These are phyloP conservation scores for Penicillium palitans DNA, from an alignment of 2,329 filamentous ascomycete species.

Conservation along the genomic window DNA sequence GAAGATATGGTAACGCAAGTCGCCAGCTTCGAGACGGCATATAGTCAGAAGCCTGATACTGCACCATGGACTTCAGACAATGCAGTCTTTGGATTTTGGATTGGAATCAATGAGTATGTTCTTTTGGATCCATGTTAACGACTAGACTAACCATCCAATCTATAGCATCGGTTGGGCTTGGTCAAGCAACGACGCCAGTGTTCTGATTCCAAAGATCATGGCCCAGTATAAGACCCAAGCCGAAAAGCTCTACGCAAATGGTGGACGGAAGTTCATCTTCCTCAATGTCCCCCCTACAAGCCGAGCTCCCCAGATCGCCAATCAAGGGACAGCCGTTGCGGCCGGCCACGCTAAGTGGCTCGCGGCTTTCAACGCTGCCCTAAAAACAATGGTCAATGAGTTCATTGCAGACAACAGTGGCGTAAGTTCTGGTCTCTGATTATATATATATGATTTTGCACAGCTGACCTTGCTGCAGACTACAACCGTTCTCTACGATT, in stretches of 20 bases:
- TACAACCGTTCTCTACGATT: conserved; percentile 30
- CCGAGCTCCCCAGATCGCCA: conserved; percentile 27
- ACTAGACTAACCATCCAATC: neutral
- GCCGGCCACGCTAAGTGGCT: conserved; percentile 26
- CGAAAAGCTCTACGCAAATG: conserved; percentile 53
- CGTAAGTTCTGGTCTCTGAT: conserved; percentile 3
- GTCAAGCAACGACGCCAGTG: conserved; percentile 32
- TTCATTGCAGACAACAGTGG: conserved; percentile 22
- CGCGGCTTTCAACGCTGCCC: conserved; percentile 26
- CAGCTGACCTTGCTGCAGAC: conserved; percentile 17
- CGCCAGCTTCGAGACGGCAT: conserved; percentile 46
- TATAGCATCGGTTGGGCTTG: conserved; percentile 30
- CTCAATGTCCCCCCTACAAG: conserved; percentile 57
- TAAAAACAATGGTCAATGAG: conserved; percentile 23
- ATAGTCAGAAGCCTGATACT: conserved; percentile 32
- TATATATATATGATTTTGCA: neutral
- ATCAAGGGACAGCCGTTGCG: conserved; percentile 20
- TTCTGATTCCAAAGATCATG: conserved; percentile 42
- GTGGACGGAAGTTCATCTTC: conserved; percentile 60
- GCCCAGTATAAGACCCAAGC: conserved; percentile 47
- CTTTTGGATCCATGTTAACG: neutral
- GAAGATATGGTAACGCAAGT: conserved; percentile 52
- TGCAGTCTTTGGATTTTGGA: conserved; percentile 36
- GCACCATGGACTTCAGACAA: conserved; percentile 30
- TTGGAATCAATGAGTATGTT: conserved; percentile 37